phyloP scores from a whole-genome alignment of 2,329 filamentous ascomycete species.

The Penicillium palitans region DNA sequence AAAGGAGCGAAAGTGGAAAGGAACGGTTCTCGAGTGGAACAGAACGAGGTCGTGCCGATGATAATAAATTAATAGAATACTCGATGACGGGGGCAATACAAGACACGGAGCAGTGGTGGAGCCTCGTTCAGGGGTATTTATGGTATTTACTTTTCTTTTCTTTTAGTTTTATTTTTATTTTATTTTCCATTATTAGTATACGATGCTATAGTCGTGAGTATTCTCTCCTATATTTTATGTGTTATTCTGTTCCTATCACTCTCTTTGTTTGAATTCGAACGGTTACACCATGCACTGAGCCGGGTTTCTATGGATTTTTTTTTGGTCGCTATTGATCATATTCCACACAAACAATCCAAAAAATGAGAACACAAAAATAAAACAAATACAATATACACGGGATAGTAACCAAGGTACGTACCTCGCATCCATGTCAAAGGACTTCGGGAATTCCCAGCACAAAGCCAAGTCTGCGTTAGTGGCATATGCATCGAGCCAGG shows the following conservation, averaged over 20 bases:
- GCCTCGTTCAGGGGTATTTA: conserved; percentile 14
- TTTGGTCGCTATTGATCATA: not conserved
- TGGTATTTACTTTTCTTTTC: conserved; percentile 5
- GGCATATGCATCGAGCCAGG: conserved; percentile 9
- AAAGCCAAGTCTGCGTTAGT: conserved; percentile 9
- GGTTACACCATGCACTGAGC: not conserved
- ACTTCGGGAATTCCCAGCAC: conserved; percentile 7
- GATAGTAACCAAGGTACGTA: not conserved
- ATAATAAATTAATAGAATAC: conserved; percentile 15
- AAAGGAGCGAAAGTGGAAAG: conserved; percentile 10
- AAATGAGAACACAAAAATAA: not conserved
- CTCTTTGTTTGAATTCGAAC: not conserved
- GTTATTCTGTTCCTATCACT: not conserved
- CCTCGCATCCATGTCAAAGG: no score
- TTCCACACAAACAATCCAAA: not conserved
- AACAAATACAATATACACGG: not conserved
- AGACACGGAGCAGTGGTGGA: conserved; percentile 6
- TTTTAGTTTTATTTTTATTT: not conserved
- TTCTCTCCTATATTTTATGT: not conserved
- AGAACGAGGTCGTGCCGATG: conserved; percentile 4
- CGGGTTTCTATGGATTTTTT: not conserved
- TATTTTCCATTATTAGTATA: conserved; percentile 1
- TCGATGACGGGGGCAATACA: conserved; percentile 8
- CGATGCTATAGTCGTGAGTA: not conserved
- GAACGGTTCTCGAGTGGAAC: conserved; percentile 11